Conservation (phyloP, 495 filamentous ascomycete genomes). For the Podospora anserina region DNA sequence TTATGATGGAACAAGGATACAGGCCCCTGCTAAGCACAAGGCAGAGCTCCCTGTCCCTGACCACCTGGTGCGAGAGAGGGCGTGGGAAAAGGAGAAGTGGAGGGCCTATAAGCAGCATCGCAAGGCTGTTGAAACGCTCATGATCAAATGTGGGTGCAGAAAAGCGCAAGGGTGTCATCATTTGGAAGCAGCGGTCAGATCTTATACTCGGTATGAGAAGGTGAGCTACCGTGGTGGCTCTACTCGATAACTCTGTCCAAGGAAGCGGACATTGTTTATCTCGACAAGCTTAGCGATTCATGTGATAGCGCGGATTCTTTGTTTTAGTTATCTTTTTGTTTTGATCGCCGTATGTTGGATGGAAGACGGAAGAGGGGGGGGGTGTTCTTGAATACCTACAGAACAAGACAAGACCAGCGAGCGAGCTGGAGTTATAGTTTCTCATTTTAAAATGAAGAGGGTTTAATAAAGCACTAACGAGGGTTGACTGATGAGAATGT, state of each 20-base stretch:
- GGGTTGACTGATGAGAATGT: background rate
- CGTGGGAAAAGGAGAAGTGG: background rate
- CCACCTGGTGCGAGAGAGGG: background rate
- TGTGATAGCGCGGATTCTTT: background rate
- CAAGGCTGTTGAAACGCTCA: background rate
- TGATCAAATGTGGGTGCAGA: background rate
- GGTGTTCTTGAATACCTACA: background rate
- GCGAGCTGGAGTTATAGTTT: background rate
- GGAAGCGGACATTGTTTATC: background rate
- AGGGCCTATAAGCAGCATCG: background rate
- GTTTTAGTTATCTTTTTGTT: background rate
- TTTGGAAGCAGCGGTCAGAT: background rate
- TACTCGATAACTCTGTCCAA: background rate
- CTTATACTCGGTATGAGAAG: background rate
- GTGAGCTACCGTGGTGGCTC: background rate
- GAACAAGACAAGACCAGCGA: background rate
- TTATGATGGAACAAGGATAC: background rate
- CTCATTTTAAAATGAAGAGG: background rate
- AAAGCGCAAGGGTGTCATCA: background rate
- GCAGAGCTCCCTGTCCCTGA: background rate
- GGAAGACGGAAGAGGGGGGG: background rate
- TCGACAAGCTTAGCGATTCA: background rate
- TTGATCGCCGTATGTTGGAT: background rate
- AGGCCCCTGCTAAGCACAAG: background rate
- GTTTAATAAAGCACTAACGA: background rate